Conservation (phyloP, 2,329 filamentous ascomycete species). For the Hypomyces rosellus region DNA sequence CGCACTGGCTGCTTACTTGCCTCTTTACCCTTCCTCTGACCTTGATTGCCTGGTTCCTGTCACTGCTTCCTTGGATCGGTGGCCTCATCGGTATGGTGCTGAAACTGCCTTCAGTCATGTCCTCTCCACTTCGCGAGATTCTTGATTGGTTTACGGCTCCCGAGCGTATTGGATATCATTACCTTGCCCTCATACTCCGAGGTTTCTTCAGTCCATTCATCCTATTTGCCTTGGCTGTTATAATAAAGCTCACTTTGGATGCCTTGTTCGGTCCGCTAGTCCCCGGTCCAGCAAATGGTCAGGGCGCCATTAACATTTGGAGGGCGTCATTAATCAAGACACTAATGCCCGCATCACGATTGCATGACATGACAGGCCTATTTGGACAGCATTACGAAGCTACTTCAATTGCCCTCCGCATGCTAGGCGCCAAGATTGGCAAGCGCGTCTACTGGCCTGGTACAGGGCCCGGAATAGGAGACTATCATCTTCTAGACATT, state of each 20-base stretch:
- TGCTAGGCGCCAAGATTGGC: slow-evolving; percentile 47
- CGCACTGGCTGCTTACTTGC: slow-evolving; percentile 39
- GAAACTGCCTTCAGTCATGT: slow-evolving; percentile 25
- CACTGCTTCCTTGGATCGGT: slow-evolving; percentile 39
- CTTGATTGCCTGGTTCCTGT: slow-evolving; percentile 33
- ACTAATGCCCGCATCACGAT: slow-evolving; percentile 36
- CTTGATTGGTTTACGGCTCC: slow-evolving; percentile 44
- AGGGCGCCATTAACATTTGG: slow-evolving; percentile 36
- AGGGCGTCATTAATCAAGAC: slow-evolving; percentile 37
- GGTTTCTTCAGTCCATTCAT: slow-evolving; percentile 37
- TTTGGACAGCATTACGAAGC: slow-evolving; percentile 51
- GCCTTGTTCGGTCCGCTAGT: slow-evolving; percentile 30
- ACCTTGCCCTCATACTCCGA: slow-evolving; percentile 39
- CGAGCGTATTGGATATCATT: slow-evolving; percentile 43
- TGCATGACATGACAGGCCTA: slow-evolving; percentile 43
- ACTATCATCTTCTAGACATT: slow-evolving; percentile 49
- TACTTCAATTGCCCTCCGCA: slow-evolving; percentile 43
- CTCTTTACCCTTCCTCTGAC: slow-evolving; percentile 38
- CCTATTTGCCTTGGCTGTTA: slow-evolving; percentile 35
- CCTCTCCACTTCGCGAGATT: slow-evolving; percentile 34
- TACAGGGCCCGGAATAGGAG: slow-evolving; percentile 45
- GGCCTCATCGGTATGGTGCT: slow-evolving; percentile 41
- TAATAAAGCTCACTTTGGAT: slow-evolving; percentile 37
- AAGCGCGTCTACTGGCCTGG: slow-evolving; percentile 52
- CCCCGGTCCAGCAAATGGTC: slow-evolving; percentile 23